Percentiles rank a stretch among this genome's conserved stretches.
Evolutionary conservation across 2,329 filamentous ascomycete genomes (phyloP).

Genomic region (Exophiala xenobiotica): DNA sequence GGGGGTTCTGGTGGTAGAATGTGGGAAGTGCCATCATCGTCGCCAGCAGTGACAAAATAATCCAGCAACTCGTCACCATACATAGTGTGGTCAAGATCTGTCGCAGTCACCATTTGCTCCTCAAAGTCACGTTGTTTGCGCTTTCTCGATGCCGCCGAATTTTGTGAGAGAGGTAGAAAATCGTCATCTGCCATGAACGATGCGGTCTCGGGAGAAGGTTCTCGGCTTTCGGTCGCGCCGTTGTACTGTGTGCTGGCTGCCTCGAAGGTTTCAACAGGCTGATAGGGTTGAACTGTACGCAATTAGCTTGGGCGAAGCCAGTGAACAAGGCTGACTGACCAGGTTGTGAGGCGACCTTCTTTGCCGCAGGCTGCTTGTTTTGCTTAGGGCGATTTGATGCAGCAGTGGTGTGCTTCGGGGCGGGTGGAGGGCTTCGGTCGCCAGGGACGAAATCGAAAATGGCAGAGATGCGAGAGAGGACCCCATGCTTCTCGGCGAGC

Average conservation of each 20-base stretch:
- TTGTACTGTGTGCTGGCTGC: slow-evolving; percentile 60
- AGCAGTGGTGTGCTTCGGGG: slow-evolving; percentile 78
- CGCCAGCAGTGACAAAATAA: slow-evolving; percentile 87
- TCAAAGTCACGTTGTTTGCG: slow-evolving; percentile 74
- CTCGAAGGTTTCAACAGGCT: slow-evolving; percentile 65
- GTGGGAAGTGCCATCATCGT: slow-evolving; percentile 64
- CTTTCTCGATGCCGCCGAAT: slow-evolving; percentile 60
- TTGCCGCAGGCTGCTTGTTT: slow-evolving; percentile 66
- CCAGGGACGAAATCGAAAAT: slow-evolving; percentile 91
- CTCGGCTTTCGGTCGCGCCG: slow-evolving; percentile 78
- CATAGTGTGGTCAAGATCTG: slow-evolving; percentile 80
- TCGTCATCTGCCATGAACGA: slow-evolving; percentile 85
- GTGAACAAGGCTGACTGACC: slow-evolving; percentile 4
- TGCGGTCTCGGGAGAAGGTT: slow-evolving; percentile 77
- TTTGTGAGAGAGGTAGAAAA: slow-evolving; percentile 68
- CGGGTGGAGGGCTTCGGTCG: slow-evolving; percentile 83
- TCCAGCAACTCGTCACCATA: slow-evolving; percentile 93
- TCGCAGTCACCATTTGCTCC: slow-evolving; percentile 43
- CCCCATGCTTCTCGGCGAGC: slow-evolving; percentile 82
- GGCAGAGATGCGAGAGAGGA: slow-evolving; percentile 75
- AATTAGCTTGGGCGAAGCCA: not conserved
- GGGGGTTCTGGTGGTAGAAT: slow-evolving; percentile 72
- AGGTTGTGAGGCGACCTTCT: slow-evolving; percentile 45
- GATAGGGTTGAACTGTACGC: slow-evolving; percentile 16
- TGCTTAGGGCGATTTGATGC: slow-evolving; percentile 75